phyloP scores from a whole-genome alignment of 1,284 basidiomycete species.

The Coniophora puteana region DNA sequence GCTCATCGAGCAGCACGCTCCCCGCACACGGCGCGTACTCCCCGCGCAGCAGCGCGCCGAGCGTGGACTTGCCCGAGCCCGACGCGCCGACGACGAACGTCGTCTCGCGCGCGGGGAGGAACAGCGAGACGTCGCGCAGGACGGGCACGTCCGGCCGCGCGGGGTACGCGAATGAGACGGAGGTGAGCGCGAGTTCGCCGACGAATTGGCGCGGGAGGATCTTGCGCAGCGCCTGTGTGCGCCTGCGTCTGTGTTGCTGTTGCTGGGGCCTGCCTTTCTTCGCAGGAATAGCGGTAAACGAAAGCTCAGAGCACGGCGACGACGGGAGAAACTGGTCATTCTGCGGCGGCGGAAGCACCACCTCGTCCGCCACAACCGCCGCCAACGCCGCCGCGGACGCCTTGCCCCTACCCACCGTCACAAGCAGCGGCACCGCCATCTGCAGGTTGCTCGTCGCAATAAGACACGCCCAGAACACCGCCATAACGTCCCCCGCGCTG shows the following conservation, averaged over 20 bases:
- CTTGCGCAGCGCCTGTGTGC: conserved; percentile 43
- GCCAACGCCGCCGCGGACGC: conserved; percentile 26
- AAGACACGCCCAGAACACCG: conserved; percentile 95
- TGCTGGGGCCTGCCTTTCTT: no score
- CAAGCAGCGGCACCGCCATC: conserved; percentile 79
- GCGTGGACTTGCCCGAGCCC: conserved; percentile 79
- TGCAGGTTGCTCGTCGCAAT: conserved; percentile 87
- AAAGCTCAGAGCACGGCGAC: conserved; percentile 11
- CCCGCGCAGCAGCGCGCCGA: conserved; percentile 75
- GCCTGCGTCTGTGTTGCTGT: no score
- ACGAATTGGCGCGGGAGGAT: conserved; percentile 55
- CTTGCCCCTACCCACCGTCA: conserved; percentile 83
- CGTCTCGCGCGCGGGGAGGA: conserved; percentile 68
- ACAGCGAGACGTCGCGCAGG: conserved; percentile 49
- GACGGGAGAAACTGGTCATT: no score
- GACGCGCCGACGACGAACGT: conserved; percentile 82
- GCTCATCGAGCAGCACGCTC: conserved; percentile 77
- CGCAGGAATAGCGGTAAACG: no score
- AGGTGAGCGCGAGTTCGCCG: conserved; percentile 81
- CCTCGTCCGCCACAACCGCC: no score
- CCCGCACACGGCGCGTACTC: conserved; percentile 70
- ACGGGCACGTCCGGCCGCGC: conserved; percentile 55
- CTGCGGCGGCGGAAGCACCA: no score
- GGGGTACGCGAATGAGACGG: conserved; percentile 78
- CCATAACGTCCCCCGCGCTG: conserved; percentile 80